These are phyloP conservation scores for Solanum chilense DNA, from an alignment of 257 asterid species.

Conservation along the genomic window DNA sequence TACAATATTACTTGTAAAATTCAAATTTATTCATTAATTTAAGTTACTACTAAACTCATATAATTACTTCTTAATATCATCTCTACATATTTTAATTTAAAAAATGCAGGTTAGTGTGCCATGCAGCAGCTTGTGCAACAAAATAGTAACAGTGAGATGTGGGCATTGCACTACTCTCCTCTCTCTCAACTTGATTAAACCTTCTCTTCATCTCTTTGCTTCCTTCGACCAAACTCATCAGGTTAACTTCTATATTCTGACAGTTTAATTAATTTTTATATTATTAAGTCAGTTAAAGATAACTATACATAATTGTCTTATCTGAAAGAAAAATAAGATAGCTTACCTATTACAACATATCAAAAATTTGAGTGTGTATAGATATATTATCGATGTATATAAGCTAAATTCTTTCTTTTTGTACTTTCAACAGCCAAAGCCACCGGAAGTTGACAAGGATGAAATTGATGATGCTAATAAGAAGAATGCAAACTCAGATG, in stretches of 20 bases:
- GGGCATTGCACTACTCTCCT: conserved; percentile 66
- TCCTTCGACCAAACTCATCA: conserved; percentile 19
- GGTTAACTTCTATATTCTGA: background rate
- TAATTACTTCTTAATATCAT: background rate
- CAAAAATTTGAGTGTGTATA: too few species aligned
- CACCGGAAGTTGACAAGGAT: conserved; percentile 7
- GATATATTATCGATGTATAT: background rate
- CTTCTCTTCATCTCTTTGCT: conserved; percentile 28
- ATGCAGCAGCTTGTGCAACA: conserved; percentile 30
- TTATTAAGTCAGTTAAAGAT: too few species aligned
- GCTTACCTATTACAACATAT: background rate
- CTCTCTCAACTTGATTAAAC: conserved; percentile 42
- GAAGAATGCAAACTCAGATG: conserved; percentile 11
- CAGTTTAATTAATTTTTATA: too few species aligned
- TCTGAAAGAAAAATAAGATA: background rate
- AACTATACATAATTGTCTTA: too few species aligned
- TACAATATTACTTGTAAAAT: conserved; percentile 57
- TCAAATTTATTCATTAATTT: background rate
- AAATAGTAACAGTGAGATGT: conserved; percentile 59
- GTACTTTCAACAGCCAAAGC: conserved; percentile 9
- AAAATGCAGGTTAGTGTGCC: conserved; percentile 69
- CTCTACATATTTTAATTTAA: too few species aligned
- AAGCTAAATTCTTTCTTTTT: background rate
- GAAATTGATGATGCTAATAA: conserved; percentile 10
- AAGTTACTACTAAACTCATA: background rate